Base-by-base conservation (phyloP, 2,329 filamentous ascomycete species). In the Colletotrichum sp. region DNA sequence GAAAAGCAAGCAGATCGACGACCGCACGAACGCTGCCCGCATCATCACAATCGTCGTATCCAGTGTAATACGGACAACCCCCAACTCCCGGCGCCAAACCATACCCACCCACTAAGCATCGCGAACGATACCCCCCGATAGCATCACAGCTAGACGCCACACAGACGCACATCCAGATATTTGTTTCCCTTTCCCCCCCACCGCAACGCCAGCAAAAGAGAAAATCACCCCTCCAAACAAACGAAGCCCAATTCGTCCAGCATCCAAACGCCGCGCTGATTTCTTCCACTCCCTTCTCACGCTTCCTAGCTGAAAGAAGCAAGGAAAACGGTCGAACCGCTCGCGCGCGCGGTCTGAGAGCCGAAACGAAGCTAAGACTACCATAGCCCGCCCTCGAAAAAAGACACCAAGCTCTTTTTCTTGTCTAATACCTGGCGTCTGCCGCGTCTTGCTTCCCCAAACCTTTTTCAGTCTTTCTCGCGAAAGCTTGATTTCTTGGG, bases 271-370 rank as follows among this genome's bases (percentile, higher is more conserved):
- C 34, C 62, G 15, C 66, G n/a, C 61, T 48, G 16, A 2, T 32
- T 65, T 69, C n/a, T 25, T 34, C 16, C 15, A 32, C n/a, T 34
- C 58, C 30, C 36, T 62, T 30, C n/a, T 15, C 28, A 62, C 30
- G 18, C 22, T 56, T 68, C 55, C 62, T 68, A 64, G 39, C 64
- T 64, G 10, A 25, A 58, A 75, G 62, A 73, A 68, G 73, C 15
- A 60, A 68, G 73, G 16, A 60, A 68, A 28, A 75, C 64, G 39
- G 58, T 73, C 73, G 64, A 73, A 68, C 73, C 70, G 73, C 68
- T 70, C 73, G 62, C 73, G 69, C 69, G 56, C 70, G 70, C 39
- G 64, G 70, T 75, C 73, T 73, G 73, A 73, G 73, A 73, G 73
- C 56, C 67, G 28, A 70, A 62, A 52, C 56, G 25, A 48, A 52